These are phyloP conservation scores for Cunninghamia lanceolata DNA, from an alignment of 75 land plant species.

Conservation along the genomic window DNA sequence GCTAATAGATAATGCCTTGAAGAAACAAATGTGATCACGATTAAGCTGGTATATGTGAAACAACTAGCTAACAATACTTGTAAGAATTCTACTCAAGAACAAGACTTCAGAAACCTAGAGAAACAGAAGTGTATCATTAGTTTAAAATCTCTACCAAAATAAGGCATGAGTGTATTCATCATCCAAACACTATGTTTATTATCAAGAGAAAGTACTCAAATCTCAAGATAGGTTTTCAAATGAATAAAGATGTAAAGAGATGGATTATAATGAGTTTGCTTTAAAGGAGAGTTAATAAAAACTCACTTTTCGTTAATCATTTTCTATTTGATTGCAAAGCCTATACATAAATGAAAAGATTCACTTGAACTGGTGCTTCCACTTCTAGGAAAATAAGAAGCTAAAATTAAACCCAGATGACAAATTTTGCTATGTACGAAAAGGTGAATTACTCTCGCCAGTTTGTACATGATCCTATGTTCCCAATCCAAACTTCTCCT, in stretches of 20 bases:
- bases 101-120: not conserved
- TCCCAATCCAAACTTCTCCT: not conserved
- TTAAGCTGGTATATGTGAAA: not conserved
- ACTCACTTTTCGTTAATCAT: not conserved
- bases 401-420: not conserved
- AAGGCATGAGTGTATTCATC: not conserved
- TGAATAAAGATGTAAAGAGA: not conserved
- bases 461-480: not conserved
- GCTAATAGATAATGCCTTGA: too few relatives aligned
- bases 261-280: not conserved
- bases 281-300: not conserved
- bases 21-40: not conserved
- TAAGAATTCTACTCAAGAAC: not conserved
- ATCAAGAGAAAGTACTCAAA: not conserved
- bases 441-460: not conserved
- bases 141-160: not conserved
- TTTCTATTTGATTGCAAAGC: constrained; percentile 2
- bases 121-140: not conserved
- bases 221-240: not conserved
- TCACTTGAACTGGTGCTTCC: not conserved
- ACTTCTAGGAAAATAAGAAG: not conserved
- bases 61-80: not conserved
- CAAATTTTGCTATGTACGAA: not conserved
- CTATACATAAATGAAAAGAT: not conserved
- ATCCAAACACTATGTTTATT: not conserved